These are phyloP conservation scores for Posidonia oceanica DNA, from an alignment of 116 monocot species.

Conservation along the genomic window DNA sequence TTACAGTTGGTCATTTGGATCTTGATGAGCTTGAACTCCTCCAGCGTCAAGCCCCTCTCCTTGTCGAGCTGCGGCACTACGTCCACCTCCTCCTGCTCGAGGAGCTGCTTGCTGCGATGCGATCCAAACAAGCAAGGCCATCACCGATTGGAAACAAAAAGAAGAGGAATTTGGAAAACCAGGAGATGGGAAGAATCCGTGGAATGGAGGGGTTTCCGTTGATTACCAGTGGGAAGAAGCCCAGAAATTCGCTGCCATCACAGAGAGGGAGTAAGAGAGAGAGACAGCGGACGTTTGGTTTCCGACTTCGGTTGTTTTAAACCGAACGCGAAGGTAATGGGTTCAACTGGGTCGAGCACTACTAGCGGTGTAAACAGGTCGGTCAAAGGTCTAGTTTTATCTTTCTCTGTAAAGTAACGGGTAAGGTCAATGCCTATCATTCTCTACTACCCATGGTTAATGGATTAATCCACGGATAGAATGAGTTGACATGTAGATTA, in stretches of 20 bases:
- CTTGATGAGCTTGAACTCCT: conserved; percentile 92
- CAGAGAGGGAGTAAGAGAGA: too few relatives aligned
- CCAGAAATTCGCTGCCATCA: conserved; percentile 86
- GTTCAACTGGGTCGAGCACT: too few relatives aligned
- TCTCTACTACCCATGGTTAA: too few relatives aligned
- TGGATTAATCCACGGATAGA: too few relatives aligned
- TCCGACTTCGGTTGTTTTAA: too few relatives aligned
- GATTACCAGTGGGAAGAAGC: conserved; percentile 61
- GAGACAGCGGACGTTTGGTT: too few relatives aligned
- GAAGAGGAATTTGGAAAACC: neutral
- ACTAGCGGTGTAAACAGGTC: too few relatives aligned
- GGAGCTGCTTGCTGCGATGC: conserved; percentile 64
- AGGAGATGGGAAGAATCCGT: neutral
- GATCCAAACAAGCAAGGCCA: neutral
- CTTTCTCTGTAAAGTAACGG: too few relatives aligned
- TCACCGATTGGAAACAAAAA: neutral
- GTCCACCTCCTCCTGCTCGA: conserved; percentile 72
- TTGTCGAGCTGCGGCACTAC: conserved; percentile 55
- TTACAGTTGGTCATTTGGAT: conserved; percentile 94
- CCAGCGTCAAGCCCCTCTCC: conserved; percentile 77
- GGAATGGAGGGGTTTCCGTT: neutral
- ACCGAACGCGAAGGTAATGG: too few relatives aligned
- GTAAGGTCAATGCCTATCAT: too few relatives aligned
- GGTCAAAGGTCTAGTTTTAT: too few relatives aligned
- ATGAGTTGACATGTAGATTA: too few relatives aligned